These are phyloP conservation scores for Parsonsia alboflavescens DNA, from an alignment of 257 asterid genomes.

Conservation along the genomic window DNA sequence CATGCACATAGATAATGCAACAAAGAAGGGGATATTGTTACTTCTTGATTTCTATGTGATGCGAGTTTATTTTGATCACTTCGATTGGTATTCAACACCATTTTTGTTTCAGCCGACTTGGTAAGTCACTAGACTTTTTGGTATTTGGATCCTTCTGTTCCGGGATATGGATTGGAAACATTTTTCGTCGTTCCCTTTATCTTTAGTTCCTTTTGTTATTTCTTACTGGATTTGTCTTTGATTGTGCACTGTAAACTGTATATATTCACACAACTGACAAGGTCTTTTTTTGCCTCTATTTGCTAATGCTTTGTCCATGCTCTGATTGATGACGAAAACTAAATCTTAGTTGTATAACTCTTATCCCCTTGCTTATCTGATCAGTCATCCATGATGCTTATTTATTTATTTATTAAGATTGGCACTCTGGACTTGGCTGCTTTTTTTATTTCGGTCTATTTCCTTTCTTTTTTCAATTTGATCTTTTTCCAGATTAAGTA, in stretches of 20 bases:
- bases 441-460: not conserved
- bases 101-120: not conserved
- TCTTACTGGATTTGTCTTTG: not conserved
- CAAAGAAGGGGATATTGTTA: too few species aligned
- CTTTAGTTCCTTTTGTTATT: not conserved
- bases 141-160: not conserved
- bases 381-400: not conserved
- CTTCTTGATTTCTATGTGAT: not conserved
- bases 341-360: not conserved
- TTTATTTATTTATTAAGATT: not conserved
- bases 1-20: too few species aligned
- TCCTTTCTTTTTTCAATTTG: not conserved
- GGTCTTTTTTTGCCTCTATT: not conserved
- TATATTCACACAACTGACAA: not conserved
- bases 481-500: too few species aligned
- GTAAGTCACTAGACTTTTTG: too few species aligned
- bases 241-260: not conserved
- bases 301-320: not conserved
- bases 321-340: not conserved
- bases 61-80: not conserved
- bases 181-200: not conserved
- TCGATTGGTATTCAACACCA: not conserved
- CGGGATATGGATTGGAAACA: not conserved
- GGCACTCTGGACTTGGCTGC: not conserved
- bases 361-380: not conserved